These are phyloP conservation scores for Lepraria neglecta DNA, from an alignment of 495 filamentous ascomycete genomes.

Conservation along the genomic window DNA sequence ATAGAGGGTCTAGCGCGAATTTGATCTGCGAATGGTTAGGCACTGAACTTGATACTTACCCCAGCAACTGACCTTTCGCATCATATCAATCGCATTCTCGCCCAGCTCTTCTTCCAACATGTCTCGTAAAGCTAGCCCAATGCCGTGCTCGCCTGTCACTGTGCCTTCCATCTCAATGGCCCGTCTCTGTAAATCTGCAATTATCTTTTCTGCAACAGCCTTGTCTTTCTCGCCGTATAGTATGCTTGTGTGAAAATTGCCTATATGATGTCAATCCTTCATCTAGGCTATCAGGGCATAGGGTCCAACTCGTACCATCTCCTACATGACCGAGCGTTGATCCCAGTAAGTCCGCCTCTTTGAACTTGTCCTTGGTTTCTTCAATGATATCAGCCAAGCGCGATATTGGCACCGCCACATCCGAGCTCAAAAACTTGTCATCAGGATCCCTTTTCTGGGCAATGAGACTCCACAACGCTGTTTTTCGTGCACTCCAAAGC, in stretches of 20 bases:
- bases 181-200: slow-evolving; percentile 56
- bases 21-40: slow-evolving; percentile 45
- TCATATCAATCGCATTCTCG: slow-evolving; percentile 51
- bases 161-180: slow-evolving; percentile 61
- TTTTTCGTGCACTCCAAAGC: slow-evolving; percentile 57
- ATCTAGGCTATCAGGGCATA: slow-evolving; percentile 3
- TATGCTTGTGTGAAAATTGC: slow-evolving; percentile 42
- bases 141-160: slow-evolving; percentile 58
- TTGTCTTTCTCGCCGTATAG: slow-evolving; percentile 52
- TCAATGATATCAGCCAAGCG: slow-evolving; percentile 58
- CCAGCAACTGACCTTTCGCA: slow-evolving; percentile 45
- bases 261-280: neutral
- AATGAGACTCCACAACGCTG: slow-evolving; percentile 55
- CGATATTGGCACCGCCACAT: slow-evolving; percentile 61
- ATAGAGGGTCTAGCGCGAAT: slow-evolving; percentile 58
- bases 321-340: slow-evolving; percentile 64
- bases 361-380: slow-evolving; percentile 53
- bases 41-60: slow-evolving; percentile 11
- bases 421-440: slow-evolving; percentile 60
- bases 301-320: slow-evolving; percentile 45
- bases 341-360: slow-evolving; percentile 48
- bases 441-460: slow-evolving; percentile 48
- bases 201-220: slow-evolving; percentile 44
- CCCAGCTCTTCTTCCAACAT: slow-evolving; percentile 55
- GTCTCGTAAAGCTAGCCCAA: slow-evolving; percentile 57